Percentiles rank a stretch among this genome's conserved stretches.
These are phyloP conservation scores for Beauveria caledonica DNA, from an alignment of 2,329 filamentous ascomycete genomes.

Conservation along the genomic window DNA sequence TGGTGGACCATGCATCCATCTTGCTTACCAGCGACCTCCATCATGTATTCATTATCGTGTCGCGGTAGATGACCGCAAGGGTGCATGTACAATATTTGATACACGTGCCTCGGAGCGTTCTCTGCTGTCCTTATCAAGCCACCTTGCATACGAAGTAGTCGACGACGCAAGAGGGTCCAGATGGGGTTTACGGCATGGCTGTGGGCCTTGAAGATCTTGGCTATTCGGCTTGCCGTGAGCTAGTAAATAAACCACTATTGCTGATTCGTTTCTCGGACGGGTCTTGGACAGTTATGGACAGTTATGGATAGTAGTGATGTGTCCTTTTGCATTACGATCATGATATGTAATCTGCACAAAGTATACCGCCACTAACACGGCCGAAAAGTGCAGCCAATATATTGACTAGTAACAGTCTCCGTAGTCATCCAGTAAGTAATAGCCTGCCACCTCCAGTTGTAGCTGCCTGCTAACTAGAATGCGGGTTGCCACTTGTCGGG, in stretches of 20 bases:
- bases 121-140: background rate
- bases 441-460: background rate
- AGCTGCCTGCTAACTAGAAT: background rate
- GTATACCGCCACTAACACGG: background rate
- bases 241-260: background rate
- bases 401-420: background rate
- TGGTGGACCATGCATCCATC: background rate
- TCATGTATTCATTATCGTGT: background rate
- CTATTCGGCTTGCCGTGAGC: background rate
- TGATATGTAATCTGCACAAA: background rate
- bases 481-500: too few species aligned
- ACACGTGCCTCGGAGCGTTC: background rate
- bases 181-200: background rate
- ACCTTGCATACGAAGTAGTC: background rate
- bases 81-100: background rate
- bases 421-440: too few species aligned
- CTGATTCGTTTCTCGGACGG: conserved; percentile 3
- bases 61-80: background rate
- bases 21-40: background rate
- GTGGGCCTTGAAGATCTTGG: conserved; percentile 11
- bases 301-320: too few species aligned
- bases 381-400: background rate
- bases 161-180: background rate
- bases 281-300: background rate
- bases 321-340: background rate